Conservation (phyloP, 768 basidiomycete genomes). For the Lentinus brumalis region DNA sequence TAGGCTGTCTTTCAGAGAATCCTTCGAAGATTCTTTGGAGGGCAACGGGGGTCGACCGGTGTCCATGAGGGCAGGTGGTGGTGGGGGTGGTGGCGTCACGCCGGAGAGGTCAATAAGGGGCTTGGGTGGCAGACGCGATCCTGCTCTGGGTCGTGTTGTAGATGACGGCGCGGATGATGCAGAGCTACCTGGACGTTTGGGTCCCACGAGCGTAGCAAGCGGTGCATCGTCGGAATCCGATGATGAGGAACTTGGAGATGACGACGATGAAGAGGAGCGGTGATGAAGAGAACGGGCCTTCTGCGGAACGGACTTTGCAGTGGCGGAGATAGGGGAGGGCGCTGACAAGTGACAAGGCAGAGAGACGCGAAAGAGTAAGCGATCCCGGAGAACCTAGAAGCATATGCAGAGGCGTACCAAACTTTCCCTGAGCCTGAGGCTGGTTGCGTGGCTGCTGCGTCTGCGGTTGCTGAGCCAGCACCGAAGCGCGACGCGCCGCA, state of each 20-base stretch:
- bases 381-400: not conserved
- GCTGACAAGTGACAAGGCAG: not conserved
- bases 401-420: not conserved
- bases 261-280: slow-evolving; percentile 19
- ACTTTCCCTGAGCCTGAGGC: not conserved
- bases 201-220: slow-evolving; percentile 60
- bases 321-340: not conserved
- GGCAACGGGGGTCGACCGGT: slow-evolving; percentile 16
- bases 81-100: slow-evolving; percentile 18
- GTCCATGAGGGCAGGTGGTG: slow-evolving; percentile 10
- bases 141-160: slow-evolving; percentile 22
- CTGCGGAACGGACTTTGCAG: not conserved
- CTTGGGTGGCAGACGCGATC: slow-evolving; percentile 38
- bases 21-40: slow-evolving; percentile 15
- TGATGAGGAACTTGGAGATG: slow-evolving; percentile 31
- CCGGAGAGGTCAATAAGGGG: slow-evolving; percentile 44
- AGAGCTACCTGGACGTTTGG: slow-evolving; percentile 69
- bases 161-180: slow-evolving; percentile 36
- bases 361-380: not conserved
- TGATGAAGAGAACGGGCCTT: slow-evolving; percentile 1
- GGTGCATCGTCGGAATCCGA: slow-evolving; percentile 65
- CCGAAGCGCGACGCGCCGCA: slow-evolving; percentile 53
- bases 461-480: slow-evolving; percentile 13
- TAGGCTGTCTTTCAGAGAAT: slow-evolving; percentile 5
- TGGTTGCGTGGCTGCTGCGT: slow-evolving; percentile 1